Evolutionary conservation across 2,329 filamentous ascomycete species (phyloP).

Genomic region (Exophiala sp.): DNA sequence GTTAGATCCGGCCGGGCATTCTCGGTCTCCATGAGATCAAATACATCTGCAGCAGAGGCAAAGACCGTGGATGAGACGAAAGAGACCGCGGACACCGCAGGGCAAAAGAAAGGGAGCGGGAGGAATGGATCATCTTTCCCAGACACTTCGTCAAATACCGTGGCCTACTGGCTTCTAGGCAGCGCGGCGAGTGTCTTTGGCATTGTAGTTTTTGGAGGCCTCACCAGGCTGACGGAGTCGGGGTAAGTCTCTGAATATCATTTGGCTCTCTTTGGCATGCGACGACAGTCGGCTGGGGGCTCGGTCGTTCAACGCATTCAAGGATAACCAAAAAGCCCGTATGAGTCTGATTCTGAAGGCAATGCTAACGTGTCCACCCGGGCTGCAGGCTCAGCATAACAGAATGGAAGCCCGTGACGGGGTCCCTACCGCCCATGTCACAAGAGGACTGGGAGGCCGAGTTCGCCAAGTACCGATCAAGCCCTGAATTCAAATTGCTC

Average conservation of each 20-base stretch:
- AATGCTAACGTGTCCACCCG: background rate
- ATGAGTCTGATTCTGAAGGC: background rate
- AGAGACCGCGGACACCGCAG: background rate
- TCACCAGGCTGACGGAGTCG: conserved; percentile 92
- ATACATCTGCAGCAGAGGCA: conserved; percentile 3
- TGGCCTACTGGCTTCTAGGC: conserved; percentile 87
- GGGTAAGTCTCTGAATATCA: conserved; percentile 51
- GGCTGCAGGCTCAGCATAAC: conserved; percentile 78
- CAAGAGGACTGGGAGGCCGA: conserved; percentile 81
- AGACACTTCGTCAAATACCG: conserved; percentile 63
- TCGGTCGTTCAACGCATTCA: conserved; percentile 9
- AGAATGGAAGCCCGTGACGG: conserved; percentile 96
- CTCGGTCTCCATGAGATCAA: conserved; percentile 13
- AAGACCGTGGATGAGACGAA: background rate
- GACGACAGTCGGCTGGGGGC: background rate
- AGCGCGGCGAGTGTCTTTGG: conserved; percentile 93
- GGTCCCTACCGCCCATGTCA: conserved; percentile 76
- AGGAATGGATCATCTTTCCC: conserved; percentile 40
- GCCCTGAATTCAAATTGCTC: conserved; percentile 84
- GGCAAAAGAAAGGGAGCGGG: background rate
- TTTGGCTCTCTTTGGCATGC: background rate
- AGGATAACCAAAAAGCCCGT: background rate
- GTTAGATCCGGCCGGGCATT: conserved; percentile 7
- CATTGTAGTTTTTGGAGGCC: conserved; percentile 88
- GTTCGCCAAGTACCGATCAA: conserved; percentile 85